Percentiles rank a stretch among this genome's conserved stretches.
phyloP scores from a whole-genome alignment of 139 green algal genomes.

The Micractinium conductrix region DNA sequence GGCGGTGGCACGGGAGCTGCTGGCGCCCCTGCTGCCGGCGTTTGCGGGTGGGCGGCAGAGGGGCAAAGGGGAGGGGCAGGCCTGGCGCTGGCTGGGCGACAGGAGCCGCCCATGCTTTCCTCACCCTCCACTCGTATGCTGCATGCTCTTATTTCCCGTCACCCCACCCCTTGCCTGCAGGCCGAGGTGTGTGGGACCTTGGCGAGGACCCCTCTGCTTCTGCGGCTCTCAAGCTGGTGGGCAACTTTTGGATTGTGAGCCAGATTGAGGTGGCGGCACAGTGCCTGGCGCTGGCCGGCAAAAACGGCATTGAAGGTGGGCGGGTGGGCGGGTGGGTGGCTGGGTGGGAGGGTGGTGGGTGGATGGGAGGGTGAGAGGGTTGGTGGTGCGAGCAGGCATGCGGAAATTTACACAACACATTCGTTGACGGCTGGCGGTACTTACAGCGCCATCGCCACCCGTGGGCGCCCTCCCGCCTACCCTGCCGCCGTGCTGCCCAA shows the following conservation, averaged over 20 bases:
- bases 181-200: conserved; percentile 27
- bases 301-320: conserved; percentile 13
- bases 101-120: neutral
- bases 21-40: conserved; percentile 4
- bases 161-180: neutral
- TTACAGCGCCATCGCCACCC: too few relatives aligned
- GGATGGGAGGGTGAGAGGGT: neutral
- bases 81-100: too few relatives aligned
- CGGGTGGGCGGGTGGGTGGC: neutral
- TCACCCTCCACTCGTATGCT: neutral
- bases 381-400: neutral
- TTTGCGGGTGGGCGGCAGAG: conserved; percentile 2
- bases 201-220: conserved; percentile 8
- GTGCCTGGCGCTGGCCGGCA: conserved; percentile 26
- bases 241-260: conserved; percentile 34
- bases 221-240: conserved; percentile 22
- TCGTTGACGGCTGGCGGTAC: neutral
- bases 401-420: neutral
- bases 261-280: conserved; percentile 37
- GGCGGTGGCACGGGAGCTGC: neutral
- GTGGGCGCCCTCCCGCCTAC: neutral
- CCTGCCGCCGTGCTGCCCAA: neutral
- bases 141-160: neutral
- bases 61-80: too few relatives aligned
- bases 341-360: too few relatives aligned